A percentile compares a stretch with the other conserved stretches of the same genome.
Evolutionary conservation across 768 basidiomycete species (phyloP).

Genomic region (Butyriboletus loyo): DNA sequence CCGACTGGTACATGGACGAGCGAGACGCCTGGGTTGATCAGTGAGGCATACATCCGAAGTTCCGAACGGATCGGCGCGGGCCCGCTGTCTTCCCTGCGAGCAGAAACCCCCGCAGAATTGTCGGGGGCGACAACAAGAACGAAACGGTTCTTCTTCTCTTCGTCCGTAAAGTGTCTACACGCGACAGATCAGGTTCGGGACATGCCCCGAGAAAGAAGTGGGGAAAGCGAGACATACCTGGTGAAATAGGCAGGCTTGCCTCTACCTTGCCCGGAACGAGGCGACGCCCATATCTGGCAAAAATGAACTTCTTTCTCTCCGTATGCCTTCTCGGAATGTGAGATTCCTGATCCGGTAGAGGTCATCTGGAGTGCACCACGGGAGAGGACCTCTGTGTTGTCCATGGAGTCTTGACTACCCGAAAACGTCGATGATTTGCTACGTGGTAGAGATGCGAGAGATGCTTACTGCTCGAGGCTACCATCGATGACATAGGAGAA

Average conservation of each 20-base stretch:
- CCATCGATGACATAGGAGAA: slow-evolving; percentile 85
- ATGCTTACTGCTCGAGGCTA: slow-evolving; percentile 73
- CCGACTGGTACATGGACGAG: slow-evolving; percentile 48
- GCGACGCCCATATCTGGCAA: slow-evolving; percentile 69
- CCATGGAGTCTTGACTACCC: slow-evolving; percentile 83
- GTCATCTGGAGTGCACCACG: slow-evolving; percentile 91
- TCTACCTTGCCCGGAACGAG: slow-evolving; percentile 30
- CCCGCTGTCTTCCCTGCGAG: slow-evolving; percentile 63
- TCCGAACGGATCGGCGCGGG: slow-evolving; percentile 79
- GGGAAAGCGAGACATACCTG: slow-evolving; percentile 37
- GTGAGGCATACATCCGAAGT: slow-evolving; percentile 69
- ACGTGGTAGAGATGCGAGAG: not conserved
- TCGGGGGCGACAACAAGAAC: slow-evolving; percentile 75
- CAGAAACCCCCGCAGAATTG: slow-evolving; percentile 51
- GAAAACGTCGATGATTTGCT: not conserved
- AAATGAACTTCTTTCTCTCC: slow-evolving; percentile 52
- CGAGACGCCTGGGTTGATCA: slow-evolving; percentile 57
- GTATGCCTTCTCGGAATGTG: slow-evolving; percentile 69
- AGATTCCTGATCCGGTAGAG: slow-evolving; percentile 88
- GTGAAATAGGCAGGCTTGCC: slow-evolving; percentile 78
- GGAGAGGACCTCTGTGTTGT: slow-evolving; percentile 83
- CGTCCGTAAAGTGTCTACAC: slow-evolving; percentile 69
- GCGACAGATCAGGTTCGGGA: not conserved
- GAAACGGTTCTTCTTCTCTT: slow-evolving; percentile 73
- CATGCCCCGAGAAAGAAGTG: not conserved